These are phyloP conservation scores for Daldinia bambusicola DNA, from an alignment of 495 filamentous ascomycete genomes.

Conservation along the genomic window DNA sequence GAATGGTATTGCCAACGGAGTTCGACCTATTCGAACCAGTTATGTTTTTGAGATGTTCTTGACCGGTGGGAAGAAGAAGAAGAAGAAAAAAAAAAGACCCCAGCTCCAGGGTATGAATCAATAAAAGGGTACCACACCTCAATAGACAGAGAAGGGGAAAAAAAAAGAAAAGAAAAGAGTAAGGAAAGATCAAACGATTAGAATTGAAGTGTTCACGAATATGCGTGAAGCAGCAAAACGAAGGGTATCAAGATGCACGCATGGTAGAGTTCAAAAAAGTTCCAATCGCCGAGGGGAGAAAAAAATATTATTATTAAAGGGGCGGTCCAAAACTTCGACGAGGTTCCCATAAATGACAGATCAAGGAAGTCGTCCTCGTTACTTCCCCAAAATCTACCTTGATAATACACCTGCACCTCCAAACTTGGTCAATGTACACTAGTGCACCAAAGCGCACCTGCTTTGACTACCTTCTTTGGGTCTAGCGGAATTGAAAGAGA, in stretches of 20 bases:
- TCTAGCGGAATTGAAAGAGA: conserved; percentile 30
- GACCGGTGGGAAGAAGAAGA: conserved; percentile 21
- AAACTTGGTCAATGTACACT: conserved; percentile 28
- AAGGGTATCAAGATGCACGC: conserved; percentile 45
- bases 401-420: conserved; percentile 20
- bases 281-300: conserved; percentile 28
- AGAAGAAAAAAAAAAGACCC: not conserved
- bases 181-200: conserved; percentile 36
- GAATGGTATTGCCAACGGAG: conserved; percentile 40
- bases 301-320: conserved; percentile 37
- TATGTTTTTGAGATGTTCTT: conserved; percentile 28
- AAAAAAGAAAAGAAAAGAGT: conserved; percentile 16
- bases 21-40: conserved; percentile 24
- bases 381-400: conserved; percentile 18
- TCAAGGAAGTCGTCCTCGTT: conserved; percentile 37
- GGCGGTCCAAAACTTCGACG: conserved; percentile 40
- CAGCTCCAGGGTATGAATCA: conserved; percentile 25
- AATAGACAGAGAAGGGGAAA: conserved; percentile 37
- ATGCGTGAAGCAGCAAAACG: conserved; percentile 30
- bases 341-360: conserved; percentile 32
- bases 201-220: conserved; percentile 39
- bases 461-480: conserved; percentile 31
- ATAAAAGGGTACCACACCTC: conserved; percentile 26
- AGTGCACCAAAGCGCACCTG: conserved; percentile 29
- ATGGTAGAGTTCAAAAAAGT: conserved; percentile 37